These are phyloP conservation scores for Volutella citrinella DNA, from an alignment of 2,329 filamentous ascomycete species.

Conservation along the genomic window DNA sequence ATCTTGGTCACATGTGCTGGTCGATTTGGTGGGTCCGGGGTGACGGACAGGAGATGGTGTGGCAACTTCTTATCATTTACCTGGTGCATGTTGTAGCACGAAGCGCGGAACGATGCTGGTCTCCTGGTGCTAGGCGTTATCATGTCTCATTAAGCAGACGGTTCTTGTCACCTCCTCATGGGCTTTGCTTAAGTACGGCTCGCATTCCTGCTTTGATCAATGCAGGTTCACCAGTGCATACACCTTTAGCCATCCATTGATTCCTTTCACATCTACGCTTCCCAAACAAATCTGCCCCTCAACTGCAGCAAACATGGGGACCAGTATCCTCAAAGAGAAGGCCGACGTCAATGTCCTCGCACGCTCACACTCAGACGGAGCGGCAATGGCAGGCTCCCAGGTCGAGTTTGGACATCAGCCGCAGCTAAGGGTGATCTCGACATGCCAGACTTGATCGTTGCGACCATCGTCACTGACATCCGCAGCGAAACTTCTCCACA, in stretches of 20 bases:
- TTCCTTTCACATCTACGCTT: too few species aligned
- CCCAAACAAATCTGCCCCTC: background rate
- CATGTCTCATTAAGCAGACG: too few species aligned
- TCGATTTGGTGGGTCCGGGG: background rate
- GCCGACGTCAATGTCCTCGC: background rate
- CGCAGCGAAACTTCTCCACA: background rate
- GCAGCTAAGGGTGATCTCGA: background rate
- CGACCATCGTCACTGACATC: constrained; percentile 4
- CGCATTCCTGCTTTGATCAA: too few species aligned
- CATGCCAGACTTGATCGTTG: background rate
- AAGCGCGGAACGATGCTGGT: too few species aligned
- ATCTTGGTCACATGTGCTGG: background rate
- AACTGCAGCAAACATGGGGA: background rate
- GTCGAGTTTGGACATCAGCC: background rate
- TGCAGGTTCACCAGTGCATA: too few species aligned
- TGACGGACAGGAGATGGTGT: background rate
- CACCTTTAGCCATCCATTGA: too few species aligned
- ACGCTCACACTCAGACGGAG: background rate
- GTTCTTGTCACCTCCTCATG: too few species aligned
- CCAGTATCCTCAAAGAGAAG: background rate
- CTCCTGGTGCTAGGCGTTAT: too few species aligned
- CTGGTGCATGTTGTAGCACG: too few species aligned
- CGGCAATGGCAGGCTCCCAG: background rate
- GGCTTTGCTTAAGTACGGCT: too few species aligned
- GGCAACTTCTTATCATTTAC: background rate